Conservation (phyloP, 805 yeast species). For the Nakazawaea pomicola region DNA sequence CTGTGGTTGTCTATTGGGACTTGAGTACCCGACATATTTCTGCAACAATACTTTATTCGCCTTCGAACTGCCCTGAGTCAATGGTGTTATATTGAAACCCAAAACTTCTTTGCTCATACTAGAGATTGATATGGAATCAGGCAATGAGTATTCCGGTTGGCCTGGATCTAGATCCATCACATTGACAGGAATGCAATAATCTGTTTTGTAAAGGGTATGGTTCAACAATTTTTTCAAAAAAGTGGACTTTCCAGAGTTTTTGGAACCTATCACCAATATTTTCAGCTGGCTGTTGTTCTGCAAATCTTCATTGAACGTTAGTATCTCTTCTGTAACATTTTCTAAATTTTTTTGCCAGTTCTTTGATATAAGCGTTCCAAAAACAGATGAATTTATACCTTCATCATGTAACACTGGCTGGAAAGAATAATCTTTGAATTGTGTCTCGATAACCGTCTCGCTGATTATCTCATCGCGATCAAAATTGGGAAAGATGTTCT, state of each 20-base stretch:
- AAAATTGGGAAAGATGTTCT: slow-evolving; percentile 31
- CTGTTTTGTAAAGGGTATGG: slow-evolving; percentile 27
- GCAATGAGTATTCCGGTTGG: slow-evolving; percentile 72
- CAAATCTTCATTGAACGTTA: background rate
- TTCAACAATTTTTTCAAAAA: slow-evolving; percentile 52
- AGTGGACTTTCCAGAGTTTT: slow-evolving; percentile 82
- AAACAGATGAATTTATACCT: slow-evolving; percentile 17
- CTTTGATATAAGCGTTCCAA: slow-evolving; percentile 23
- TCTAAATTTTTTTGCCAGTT: slow-evolving; percentile 21
- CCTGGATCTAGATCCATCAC: slow-evolving; percentile 85
- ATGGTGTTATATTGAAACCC: slow-evolving; percentile 29
- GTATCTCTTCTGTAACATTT: slow-evolving; percentile 14
- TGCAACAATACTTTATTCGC: slow-evolving; percentile 17
- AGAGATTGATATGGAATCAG: slow-evolving; percentile 63
- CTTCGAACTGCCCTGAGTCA: too few species aligned
- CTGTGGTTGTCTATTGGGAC: slow-evolving; percentile 64
- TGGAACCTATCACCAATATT: slow-evolving; percentile 53
- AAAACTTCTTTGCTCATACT: slow-evolving; percentile 26
- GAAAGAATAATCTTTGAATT: slow-evolving; percentile 34
- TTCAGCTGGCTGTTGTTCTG: slow-evolving; percentile 10
- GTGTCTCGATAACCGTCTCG: slow-evolving; percentile 19
- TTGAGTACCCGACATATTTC: slow-evolving; percentile 55
- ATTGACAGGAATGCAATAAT: slow-evolving; percentile 28
- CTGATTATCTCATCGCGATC: slow-evolving; percentile 14
- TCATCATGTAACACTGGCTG: slow-evolving; percentile 26